These are phyloP conservation scores for Epichloe scottii DNA, from an alignment of 2,329 filamentous ascomycete genomes.

Conservation along the genomic window DNA sequence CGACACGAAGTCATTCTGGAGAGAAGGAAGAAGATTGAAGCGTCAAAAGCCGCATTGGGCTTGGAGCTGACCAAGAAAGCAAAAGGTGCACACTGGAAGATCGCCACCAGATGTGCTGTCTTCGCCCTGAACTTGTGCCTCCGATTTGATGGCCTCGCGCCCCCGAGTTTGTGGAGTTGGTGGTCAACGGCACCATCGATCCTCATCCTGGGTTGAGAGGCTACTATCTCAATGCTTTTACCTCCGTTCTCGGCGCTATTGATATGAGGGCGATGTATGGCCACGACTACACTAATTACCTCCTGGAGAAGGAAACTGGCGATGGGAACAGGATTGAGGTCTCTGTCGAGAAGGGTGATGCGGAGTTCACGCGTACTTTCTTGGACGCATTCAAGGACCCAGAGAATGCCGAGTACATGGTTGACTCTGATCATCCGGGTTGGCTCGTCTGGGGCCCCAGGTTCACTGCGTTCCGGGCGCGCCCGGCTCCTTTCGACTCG, in stretches of 20 bases:
- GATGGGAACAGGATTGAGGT: conserved; percentile 67
- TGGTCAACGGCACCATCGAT: conserved; percentile 74
- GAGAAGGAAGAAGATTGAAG: conserved; percentile 66
- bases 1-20: conserved; percentile 61
- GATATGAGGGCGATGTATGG: conserved; percentile 76
- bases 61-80: conserved; percentile 70
- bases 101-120: conserved; percentile 76
- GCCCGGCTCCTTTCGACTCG: conserved; percentile 50
- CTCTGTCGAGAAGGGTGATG: conserved; percentile 59
- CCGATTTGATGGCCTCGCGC: conserved; percentile 80
- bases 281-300: conserved; percentile 78
- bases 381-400: conserved; percentile 65
- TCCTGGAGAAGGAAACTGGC: conserved; percentile 61
- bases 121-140: conserved; percentile 85
- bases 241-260: conserved; percentile 65
- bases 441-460: conserved; percentile 93
- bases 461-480: conserved; percentile 67
- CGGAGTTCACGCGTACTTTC: conserved; percentile 67
- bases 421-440: conserved; percentile 84
- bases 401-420: conserved; percentile 61
- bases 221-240: conserved; percentile 71
- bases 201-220: conserved; percentile 75
- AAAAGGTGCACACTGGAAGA: conserved; percentile 86
- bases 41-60: conserved; percentile 68
- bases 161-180: conserved; percentile 72